These are phyloP conservation scores for Goniomonas avonlea DNA, from an alignment of 78 protist genomes.

Conservation along the genomic window DNA sequence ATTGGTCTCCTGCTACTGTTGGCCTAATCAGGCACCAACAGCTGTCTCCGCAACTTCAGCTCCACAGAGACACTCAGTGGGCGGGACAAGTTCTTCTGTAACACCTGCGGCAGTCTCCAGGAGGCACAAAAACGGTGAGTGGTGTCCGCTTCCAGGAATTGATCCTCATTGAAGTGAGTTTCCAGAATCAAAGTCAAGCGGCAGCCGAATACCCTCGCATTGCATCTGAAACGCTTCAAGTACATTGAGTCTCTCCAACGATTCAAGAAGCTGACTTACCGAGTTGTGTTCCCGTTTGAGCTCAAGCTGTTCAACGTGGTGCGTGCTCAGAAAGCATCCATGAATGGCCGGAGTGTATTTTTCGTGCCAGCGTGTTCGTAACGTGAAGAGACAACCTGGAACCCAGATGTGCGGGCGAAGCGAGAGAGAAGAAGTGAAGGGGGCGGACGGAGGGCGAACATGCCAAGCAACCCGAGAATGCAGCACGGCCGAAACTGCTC, in stretches of 20 bases:
- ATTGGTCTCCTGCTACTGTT: too few species aligned
- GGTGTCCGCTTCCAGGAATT: neutral
- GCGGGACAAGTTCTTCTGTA: slow-evolving; percentile 79
- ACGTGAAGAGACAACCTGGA: too few species aligned
- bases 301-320: too few species aligned
- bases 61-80: slow-evolving; percentile 53
- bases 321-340: neutral
- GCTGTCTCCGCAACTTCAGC: slow-evolving; percentile 50
- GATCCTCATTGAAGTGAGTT: too few species aligned
- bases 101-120: slow-evolving; percentile 66
- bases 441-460: too few species aligned
- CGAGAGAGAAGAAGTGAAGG: too few species aligned
- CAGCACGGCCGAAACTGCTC: too few species aligned
- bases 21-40: too few species aligned
- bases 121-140: slow-evolving; percentile 27
- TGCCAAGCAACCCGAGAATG: too few species aligned
- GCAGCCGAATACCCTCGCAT: slow-evolving; percentile 66
- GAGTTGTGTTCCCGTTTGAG: slow-evolving; percentile 81
- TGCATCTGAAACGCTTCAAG: slow-evolving; percentile 87
- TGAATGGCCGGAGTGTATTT: too few species aligned
- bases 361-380: too few species aligned
- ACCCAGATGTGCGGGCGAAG: neutral
- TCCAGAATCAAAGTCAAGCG: slow-evolving; percentile 64
- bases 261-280: slow-evolving; percentile 57
- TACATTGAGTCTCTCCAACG: slow-evolving; percentile 57